phyloP scores from a whole-genome alignment of 2,329 filamentous ascomycete species.

The Pyricularia sp. region DNA sequence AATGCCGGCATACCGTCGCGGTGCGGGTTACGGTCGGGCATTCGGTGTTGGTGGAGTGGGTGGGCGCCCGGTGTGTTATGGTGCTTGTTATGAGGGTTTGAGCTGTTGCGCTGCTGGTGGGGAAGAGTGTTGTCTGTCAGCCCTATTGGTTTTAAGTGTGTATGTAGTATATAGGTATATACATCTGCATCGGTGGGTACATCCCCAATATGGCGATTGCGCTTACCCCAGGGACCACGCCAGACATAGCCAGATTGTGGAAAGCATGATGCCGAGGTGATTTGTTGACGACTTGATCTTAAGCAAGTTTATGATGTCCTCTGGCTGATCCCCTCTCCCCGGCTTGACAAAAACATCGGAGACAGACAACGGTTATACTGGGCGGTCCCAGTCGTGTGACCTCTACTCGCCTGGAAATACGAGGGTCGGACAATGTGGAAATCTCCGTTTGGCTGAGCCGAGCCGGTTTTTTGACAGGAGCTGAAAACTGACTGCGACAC shows the following conservation, averaged over 20 bases:
- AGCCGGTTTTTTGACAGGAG: not conserved
- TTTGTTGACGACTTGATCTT: not conserved
- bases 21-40: constrained; percentile 7
- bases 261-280: not conserved
- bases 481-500: not conserved
- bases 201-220: not conserved
- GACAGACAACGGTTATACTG: not conserved
- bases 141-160: not conserved
- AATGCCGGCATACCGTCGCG: constrained; percentile 4
- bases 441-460: not conserved
- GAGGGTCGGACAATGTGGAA: not conserved
- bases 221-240: not conserved
- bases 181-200: no score
- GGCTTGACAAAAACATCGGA: not conserved
- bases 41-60: not conserved
- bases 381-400: not conserved
- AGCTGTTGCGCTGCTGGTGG: not conserved
- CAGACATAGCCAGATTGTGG: not conserved
- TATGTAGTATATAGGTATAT: not conserved
- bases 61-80: not conserved
- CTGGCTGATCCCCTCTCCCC: not conserved
- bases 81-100: not conserved
- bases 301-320: not conserved
- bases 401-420: not conserved
- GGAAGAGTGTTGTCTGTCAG: not conserved